Evolutionary conservation across 2,329 filamentous ascomycete genomes (phyloP).

Genomic region (Amylocarpus encephaloides): DNA sequence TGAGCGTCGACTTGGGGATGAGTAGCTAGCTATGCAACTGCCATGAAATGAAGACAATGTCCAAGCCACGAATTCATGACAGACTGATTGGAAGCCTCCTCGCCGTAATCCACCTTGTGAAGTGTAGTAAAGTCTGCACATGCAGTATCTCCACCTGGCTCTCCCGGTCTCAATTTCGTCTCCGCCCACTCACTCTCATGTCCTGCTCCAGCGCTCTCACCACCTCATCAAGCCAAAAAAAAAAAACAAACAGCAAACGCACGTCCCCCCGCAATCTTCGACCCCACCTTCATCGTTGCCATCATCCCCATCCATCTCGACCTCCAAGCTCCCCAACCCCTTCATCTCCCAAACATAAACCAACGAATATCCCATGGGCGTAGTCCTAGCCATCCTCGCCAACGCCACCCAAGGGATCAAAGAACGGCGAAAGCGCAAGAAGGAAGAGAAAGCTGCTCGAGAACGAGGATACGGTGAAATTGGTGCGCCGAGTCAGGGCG

Average conservation of each 20-base stretch:
- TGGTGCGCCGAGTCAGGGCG: too few relatives aligned
- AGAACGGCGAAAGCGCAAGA: not conserved
- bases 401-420: not conserved
- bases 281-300: slow-evolving; percentile 4
- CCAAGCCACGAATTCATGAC: slow-evolving; percentile 8
- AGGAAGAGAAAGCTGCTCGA: not conserved
- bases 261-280: slow-evolving; percentile 14
- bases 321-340: not conserved
- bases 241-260: slow-evolving; percentile 6
- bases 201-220: not conserved
- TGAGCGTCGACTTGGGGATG: slow-evolving; percentile 17
- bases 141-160: too few relatives aligned
- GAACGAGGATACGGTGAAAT: too few relatives aligned
- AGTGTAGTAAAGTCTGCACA: too few relatives aligned
- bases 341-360: not conserved
- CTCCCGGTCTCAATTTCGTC: not conserved
- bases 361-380: slow-evolving; percentile 17
- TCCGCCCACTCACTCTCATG: not conserved
- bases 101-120: too few relatives aligned
- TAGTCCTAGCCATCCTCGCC: slow-evolving; percentile 14
- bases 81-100: too few relatives aligned
- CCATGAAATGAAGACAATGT: slow-evolving; percentile 25
- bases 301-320: not conserved
- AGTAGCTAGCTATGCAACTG: slow-evolving; percentile 20
- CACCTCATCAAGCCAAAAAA: too few relatives aligned